A percentile compares a stretch with the other conserved stretches of the same genome.
These are phyloP conservation scores for Grosmannia penicillata DNA, from an alignment of 2,329 filamentous ascomycete genomes.

Conservation along the genomic window DNA sequence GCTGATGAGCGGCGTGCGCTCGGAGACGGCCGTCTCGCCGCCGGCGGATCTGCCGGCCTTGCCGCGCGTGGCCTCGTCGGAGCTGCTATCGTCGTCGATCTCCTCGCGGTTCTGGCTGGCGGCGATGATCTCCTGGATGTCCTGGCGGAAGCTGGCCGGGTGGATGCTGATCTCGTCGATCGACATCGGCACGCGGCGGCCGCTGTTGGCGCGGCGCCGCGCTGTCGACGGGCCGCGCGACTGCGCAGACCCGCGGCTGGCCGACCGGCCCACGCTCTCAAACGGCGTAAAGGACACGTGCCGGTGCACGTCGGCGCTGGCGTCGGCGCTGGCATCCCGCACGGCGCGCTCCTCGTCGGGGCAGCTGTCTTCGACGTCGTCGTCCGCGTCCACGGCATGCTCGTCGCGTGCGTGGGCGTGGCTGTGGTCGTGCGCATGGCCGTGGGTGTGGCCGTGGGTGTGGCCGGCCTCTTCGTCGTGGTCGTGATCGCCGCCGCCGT, in stretches of 20 bases:
- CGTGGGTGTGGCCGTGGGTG: slow-evolving; percentile 24
- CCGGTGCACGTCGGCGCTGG: slow-evolving; percentile 19
- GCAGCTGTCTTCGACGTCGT: slow-evolving; percentile 35
- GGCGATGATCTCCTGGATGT: slow-evolving; percentile 65
- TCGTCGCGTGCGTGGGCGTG: slow-evolving; percentile 16
- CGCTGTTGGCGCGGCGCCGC: slow-evolving; percentile 29
- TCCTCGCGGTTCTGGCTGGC: slow-evolving; percentile 51
- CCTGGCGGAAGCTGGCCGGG: slow-evolving; percentile 78
- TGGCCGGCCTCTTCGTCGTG: slow-evolving; percentile 34
- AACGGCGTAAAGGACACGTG: slow-evolving; percentile 24
- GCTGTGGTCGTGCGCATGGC: slow-evolving; percentile 18
- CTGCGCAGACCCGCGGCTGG: slow-evolving; percentile 11
- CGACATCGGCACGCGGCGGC: slow-evolving; percentile 43
- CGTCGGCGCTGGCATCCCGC: neutral
- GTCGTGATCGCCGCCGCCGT: slow-evolving; percentile 39
- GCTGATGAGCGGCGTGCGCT: slow-evolving; percentile 23
- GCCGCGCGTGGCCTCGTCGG: slow-evolving; percentile 26
- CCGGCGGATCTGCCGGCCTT: slow-evolving; percentile 8
- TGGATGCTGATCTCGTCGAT: slow-evolving; percentile 69
- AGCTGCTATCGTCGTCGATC: slow-evolving; percentile 31
- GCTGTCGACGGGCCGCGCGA: slow-evolving; percentile 22
- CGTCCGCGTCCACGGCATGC: slow-evolving; percentile 13
- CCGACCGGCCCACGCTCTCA: slow-evolving; percentile 10
- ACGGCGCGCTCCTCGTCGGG: slow-evolving; percentile 37
- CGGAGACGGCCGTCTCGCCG: slow-evolving; percentile 13